Conservation (phyloP, 139 green algal genomes). For the Pleodorina starrii region DNA sequence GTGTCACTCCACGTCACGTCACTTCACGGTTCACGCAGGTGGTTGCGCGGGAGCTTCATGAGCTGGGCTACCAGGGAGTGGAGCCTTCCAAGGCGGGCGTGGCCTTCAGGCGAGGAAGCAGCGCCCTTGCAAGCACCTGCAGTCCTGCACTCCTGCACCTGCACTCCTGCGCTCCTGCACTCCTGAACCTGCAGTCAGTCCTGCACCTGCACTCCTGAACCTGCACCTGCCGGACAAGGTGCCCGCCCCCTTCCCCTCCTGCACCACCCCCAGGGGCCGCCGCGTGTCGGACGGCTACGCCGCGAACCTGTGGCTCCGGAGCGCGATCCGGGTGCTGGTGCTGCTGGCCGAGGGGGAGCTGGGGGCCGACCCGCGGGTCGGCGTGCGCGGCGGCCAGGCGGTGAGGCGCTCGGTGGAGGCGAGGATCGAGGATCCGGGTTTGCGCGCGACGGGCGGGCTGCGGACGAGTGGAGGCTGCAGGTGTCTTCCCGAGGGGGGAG, state of each 20-base stretch:
- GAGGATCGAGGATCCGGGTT: not conserved
- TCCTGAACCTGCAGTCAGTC: no score
- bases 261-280: slow-evolving; percentile 25
- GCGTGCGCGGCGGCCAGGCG: slow-evolving; percentile 42
- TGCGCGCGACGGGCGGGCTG: no score
- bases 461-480: no score
- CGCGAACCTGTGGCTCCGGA: slow-evolving; percentile 83
- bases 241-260: not conserved
- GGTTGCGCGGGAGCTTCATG: slow-evolving; percentile 76
- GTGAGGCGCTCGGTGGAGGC: not conserved
- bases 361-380: slow-evolving; percentile 44
- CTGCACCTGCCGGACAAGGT: no score
- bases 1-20: no score
- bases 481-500: no score
- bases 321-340: slow-evolving; percentile 84
- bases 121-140: not conserved
- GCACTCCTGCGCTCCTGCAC: no score
- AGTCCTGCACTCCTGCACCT: no score
- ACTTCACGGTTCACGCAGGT: no score
- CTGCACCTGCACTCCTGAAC: no score
- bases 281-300: slow-evolving; percentile 66
- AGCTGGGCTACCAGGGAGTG: slow-evolving; percentile 66
- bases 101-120: slow-evolving; percentile 56
- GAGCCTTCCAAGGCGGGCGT: slow-evolving; percentile 68
- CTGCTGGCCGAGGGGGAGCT: slow-evolving; percentile 74